These are phyloP conservation scores for Raphanus raphanistrum DNA, from an alignment of 345 rosid species.

Conservation along the genomic window DNA sequence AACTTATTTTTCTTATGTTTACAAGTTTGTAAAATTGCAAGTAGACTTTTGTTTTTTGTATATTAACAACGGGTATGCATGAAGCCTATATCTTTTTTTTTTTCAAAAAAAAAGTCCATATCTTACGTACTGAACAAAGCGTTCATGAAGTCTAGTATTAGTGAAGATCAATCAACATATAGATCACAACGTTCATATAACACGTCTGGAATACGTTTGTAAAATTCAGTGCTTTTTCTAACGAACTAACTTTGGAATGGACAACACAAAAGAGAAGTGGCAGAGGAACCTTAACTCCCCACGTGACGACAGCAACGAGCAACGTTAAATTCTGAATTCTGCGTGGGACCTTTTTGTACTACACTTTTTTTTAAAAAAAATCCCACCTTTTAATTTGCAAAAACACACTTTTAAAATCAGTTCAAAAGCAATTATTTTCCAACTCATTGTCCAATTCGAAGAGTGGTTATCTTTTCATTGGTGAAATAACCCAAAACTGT, in stretches of 20 bases:
- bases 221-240: not conserved
- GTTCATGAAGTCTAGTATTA: not conserved
- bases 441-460: not conserved
- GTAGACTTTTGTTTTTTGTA: not conserved
- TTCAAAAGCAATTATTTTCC: not conserved
- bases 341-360: constrained; percentile 8
- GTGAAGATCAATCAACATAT: not conserved
- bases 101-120: too few relatives aligned
- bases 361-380: not conserved
- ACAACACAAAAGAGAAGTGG: constrained; percentile 25
- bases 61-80: not conserved
- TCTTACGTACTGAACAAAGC: not conserved
- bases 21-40: not conserved
- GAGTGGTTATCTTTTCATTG: not conserved
- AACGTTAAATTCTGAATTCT: constrained; percentile 6
- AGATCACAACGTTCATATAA: not conserved
- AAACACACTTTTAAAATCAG: constrained; percentile 12
- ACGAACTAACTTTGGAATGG: constrained; percentile 7
- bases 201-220: not conserved
- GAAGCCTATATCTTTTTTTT: not conserved
- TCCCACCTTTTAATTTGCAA: constrained; percentile 2
- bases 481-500: not conserved
- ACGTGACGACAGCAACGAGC: constrained; percentile 30
- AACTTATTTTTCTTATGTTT: constrained; percentile 9
- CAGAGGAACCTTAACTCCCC: constrained; percentile 24